Conservation (phyloP, 1,284 basidiomycete genomes). For the Moesziomyces aphidis region DNA sequence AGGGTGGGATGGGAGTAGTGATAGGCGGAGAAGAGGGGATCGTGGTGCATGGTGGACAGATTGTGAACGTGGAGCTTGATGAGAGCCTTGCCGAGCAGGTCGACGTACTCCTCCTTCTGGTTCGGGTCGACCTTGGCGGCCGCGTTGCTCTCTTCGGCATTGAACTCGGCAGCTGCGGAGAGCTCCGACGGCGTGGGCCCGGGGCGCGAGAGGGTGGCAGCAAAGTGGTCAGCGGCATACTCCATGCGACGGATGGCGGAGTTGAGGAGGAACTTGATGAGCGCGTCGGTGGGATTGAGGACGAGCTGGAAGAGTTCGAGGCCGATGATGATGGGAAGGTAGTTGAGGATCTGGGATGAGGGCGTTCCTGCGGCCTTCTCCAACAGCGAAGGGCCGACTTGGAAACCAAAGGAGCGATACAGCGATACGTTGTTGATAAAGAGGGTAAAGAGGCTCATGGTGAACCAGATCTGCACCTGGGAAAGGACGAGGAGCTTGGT, state of each 20-base stretch:
- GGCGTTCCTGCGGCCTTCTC: conserved; percentile 31
- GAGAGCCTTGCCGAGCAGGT: conserved; percentile 58
- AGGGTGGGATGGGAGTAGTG: conserved; percentile 66
- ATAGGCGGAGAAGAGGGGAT: conserved; percentile 64
- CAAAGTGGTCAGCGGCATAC: conserved; percentile 63
- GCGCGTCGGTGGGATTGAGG: conserved; percentile 57
- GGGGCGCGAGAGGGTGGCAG: conserved; percentile 51
- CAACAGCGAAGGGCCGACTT: conserved; percentile 35
- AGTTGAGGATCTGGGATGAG: conserved; percentile 36
- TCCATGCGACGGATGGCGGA: conserved; percentile 60
- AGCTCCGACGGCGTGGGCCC: conserved; percentile 43
- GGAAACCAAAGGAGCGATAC: conserved; percentile 87
- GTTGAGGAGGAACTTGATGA: conserved; percentile 64
- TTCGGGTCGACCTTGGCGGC: conserved; percentile 33
- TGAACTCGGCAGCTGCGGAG: conserved; percentile 40
- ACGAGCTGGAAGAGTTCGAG: conserved; percentile 66
- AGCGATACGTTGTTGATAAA: conserved; percentile 85
- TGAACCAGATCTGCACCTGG: conserved; percentile 86
- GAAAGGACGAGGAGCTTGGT: conserved; percentile 86
- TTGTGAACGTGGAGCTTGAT: conserved; percentile 66
- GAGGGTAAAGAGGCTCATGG: conserved; percentile 87
- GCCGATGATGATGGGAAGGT: conserved; percentile 63
- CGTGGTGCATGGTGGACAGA: conserved; percentile 65
- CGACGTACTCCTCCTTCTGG: conserved; percentile 56
- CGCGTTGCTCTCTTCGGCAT: conserved; percentile 22